Evolutionary conservation across 257 asterid genomes (phyloP).

Genomic region (Jasminum sambac): DNA sequence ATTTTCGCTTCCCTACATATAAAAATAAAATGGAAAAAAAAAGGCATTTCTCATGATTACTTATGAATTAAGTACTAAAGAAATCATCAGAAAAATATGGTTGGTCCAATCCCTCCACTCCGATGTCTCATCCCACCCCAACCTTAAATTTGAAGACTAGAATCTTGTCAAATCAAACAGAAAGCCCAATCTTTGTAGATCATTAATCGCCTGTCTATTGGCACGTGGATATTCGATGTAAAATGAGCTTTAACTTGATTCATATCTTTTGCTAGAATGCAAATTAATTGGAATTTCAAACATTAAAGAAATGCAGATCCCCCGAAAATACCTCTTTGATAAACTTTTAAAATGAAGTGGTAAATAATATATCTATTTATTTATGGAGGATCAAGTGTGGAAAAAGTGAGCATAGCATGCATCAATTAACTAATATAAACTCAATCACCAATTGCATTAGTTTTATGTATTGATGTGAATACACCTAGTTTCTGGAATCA

Average conservation of each 20-base stretch:
- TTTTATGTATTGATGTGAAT: constrained; percentile 19
- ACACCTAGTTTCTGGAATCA: not conserved
- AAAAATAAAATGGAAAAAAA: too few species aligned
- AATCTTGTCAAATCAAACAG: constrained; percentile 71
- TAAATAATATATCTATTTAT: constrained; percentile 1
- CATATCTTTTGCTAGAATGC: constrained; percentile 18
- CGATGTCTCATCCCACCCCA: constrained; percentile 9
- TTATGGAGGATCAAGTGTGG: not conserved
- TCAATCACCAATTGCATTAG: constrained; percentile 26
- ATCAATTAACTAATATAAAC: constrained; percentile 1
- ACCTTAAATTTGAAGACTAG: constrained; percentile 50
- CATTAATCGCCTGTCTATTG: constrained; percentile 22
- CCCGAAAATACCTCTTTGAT: constrained; percentile 24
- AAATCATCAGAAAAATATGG: constrained; percentile 15
- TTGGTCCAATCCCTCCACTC: constrained; percentile 24
- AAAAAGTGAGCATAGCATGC: not conserved
- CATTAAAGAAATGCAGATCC: constrained; percentile 26
- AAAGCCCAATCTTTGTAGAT: constrained; percentile 25
- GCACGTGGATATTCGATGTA: constrained; percentile 45
- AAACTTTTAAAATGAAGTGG: constrained; percentile 37
- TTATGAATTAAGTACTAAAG: not conserved
- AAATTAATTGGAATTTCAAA: not conserved
- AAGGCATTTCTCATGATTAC: not conserved
- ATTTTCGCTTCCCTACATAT: too few species aligned
- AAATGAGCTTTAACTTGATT: constrained; percentile 12